These are phyloP conservation scores for Hysterangium stoloniferum DNA, from an alignment of 768 basidiomycete genomes.

Conservation along the genomic window DNA sequence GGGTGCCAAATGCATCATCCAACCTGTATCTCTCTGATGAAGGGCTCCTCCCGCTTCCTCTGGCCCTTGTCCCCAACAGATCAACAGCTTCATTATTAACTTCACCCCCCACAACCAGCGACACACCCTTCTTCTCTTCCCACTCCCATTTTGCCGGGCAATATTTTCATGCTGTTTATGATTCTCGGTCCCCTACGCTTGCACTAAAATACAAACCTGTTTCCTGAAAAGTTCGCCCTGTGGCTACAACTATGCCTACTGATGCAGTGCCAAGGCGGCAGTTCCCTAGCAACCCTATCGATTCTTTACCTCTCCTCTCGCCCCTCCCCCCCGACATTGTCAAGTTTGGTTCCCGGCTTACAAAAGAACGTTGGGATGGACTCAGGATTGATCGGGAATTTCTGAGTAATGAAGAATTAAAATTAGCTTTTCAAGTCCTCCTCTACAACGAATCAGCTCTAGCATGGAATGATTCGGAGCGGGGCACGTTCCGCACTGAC, in stretches of 20 bases:
- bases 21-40: no score
- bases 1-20: no score
- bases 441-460: constrained; percentile 11
- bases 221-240: constrained; percentile 21
- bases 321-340: constrained; percentile 11
- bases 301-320: constrained; percentile 12
- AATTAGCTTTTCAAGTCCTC: constrained; percentile 28
- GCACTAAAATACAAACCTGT: constrained; percentile 23
- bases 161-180: neutral
- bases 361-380: constrained; percentile 12
- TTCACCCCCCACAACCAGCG: no score
- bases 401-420: constrained; percentile 26
- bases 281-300: constrained; percentile 8
- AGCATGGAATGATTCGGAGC: constrained; percentile 12
- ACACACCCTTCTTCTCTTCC: neutral
- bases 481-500: constrained; percentile 18
- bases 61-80: no score
- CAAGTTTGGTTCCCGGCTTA: constrained; percentile 13
- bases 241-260: constrained; percentile 22
- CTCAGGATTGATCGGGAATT: constrained; percentile 20
- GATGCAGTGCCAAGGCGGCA: constrained; percentile 12
- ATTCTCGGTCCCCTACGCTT: neutral
- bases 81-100: no score
- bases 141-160: neutral
- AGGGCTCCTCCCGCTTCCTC: no score